Percentiles rank a stretch among this genome's conserved stretches.
These are phyloP conservation scores for Naganishia antarctica DNA, from an alignment of 768 basidiomycete genomes.

Conservation along the genomic window DNA sequence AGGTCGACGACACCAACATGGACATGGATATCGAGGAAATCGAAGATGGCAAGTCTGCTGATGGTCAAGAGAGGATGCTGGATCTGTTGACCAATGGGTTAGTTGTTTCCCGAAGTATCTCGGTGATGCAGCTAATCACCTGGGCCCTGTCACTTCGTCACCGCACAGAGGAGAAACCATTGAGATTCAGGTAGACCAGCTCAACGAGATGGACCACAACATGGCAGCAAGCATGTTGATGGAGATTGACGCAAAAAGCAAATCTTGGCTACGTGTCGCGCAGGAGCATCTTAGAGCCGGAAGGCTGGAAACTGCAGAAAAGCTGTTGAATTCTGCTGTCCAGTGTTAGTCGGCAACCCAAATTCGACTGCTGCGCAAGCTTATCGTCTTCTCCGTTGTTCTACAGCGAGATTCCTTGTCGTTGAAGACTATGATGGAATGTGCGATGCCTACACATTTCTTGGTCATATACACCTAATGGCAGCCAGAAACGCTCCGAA, in stretches of 20 bases:
- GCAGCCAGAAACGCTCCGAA: slow-evolving; percentile 80
- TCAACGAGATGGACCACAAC: slow-evolving; percentile 67
- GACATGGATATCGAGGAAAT: slow-evolving; percentile 18
- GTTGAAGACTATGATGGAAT: slow-evolving; percentile 51
- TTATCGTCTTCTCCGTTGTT: slow-evolving; percentile 46
- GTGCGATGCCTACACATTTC: slow-evolving; percentile 69
- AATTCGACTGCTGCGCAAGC: neutral
- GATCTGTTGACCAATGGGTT: slow-evolving; percentile 22
- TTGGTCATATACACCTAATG: slow-evolving; percentile 79
- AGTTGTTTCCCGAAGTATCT: no score
- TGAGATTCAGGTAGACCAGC: slow-evolving; percentile 79
- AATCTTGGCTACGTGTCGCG: slow-evolving; percentile 55
- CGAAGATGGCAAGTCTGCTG: slow-evolving; percentile 10
- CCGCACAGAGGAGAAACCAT: slow-evolving; percentile 61
- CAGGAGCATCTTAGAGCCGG: slow-evolving; percentile 83
- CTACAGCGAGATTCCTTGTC: slow-evolving; percentile 53
- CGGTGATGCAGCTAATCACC: neutral
- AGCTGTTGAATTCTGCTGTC: slow-evolving; percentile 60
- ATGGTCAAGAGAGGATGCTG: slow-evolving; percentile 24
- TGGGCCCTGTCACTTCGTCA: neutral
- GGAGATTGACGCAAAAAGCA: slow-evolving; percentile 49
- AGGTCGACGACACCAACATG: slow-evolving; percentile 12
- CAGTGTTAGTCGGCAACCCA: slow-evolving; percentile 40
- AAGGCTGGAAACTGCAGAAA: slow-evolving; percentile 68
- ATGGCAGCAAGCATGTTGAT: slow-evolving; percentile 53